Percentiles rank a stretch among this genome's conserved stretches.
phyloP scores from a whole-genome alignment of 192 early-diverging fungal genomes.

The Spizellomyces sp. region DNA sequence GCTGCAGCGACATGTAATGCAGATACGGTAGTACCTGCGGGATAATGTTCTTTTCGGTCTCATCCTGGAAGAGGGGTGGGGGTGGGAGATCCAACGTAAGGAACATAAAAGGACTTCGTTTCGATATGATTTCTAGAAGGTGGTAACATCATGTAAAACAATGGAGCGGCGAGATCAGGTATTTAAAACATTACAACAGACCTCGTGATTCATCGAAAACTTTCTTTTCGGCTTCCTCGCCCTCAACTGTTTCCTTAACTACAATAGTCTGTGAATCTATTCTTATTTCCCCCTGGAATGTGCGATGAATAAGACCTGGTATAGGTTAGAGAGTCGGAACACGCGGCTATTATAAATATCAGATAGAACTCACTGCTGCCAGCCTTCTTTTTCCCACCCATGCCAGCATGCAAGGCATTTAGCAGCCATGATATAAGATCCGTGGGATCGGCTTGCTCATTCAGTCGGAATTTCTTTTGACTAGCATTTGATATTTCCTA shows the following conservation, averaged over 20 bases:
- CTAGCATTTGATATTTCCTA: constrained; percentile 84
- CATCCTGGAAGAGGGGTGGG: constrained; percentile 87
- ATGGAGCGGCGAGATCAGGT: not conserved
- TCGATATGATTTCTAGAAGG: constrained; percentile 56
- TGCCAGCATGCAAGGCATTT: constrained; percentile 82
- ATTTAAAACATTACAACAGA: constrained; percentile 6
- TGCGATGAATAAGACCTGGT: constrained; percentile 66
- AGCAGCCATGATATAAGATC: constrained; percentile 92
- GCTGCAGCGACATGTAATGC: constrained; percentile 5
- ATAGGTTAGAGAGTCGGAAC: not conserved
- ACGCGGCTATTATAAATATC: not conserved
- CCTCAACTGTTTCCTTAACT: constrained; percentile 20
- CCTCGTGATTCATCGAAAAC: constrained; percentile 24
- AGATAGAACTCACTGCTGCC: constrained; percentile 53
- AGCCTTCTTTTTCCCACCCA: constrained; percentile 78
- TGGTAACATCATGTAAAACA: not conserved
- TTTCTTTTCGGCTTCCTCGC: constrained; percentile 31
- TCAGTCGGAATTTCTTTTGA: constrained; percentile 75
- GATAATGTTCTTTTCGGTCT: constrained; percentile 82
- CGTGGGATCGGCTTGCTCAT: constrained; percentile 79
- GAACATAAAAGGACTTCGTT: constrained; percentile 75
- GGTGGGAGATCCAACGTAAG: constrained; percentile 89
- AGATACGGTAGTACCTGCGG: constrained; percentile 66
- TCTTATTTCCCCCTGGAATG: constrained; percentile 84
- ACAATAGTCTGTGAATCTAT: constrained; percentile 71